A percentile compares a stretch with the other conserved stretches of the same genome.
Evolutionary conservation across 129 eudicot genomes (phyloP).

Genomic region (Escallonia herrerae): DNA sequence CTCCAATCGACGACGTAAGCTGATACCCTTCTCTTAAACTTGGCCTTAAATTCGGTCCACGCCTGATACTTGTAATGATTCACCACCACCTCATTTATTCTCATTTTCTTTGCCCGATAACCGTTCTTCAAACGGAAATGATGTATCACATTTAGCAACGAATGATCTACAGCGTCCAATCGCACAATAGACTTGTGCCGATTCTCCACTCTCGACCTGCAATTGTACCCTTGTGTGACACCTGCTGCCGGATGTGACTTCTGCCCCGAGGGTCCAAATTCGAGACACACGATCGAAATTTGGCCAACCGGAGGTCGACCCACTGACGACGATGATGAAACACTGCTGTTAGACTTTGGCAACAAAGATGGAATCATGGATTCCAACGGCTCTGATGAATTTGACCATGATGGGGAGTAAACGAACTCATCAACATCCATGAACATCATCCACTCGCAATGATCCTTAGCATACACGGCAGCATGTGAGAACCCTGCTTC

Average conservation of each 20-base stretch:
- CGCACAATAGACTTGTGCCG: constrained; percentile 72
- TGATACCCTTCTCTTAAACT: constrained; percentile 83
- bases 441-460: constrained; percentile 63
- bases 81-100: constrained; percentile 24
- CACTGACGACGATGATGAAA: background rate
- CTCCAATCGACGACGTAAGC: constrained; percentile 92
- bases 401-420: constrained; percentile 40
- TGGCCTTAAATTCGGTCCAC: constrained; percentile 87
- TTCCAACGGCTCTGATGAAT: constrained; percentile 21
- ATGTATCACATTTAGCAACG: constrained; percentile 62
- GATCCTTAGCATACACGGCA: constrained; percentile 20
- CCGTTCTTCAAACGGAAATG: constrained; percentile 61
- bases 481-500: constrained; percentile 85
- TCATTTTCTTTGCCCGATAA: constrained; percentile 23
- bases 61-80: constrained; percentile 92
- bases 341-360: background rate
- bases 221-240: constrained; percentile 75
- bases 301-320: constrained; percentile 31
- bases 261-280: constrained; percentile 72
- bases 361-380: constrained; percentile 22
- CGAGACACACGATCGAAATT: constrained; percentile 37
- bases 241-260: constrained; percentile 50
- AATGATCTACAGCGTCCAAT: constrained; percentile 42
- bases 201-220: constrained; percentile 39
- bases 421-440: constrained; percentile 74